Base-by-base conservation (phyloP, 139 green algal genomes). In the Chlorella sp. region DNA sequence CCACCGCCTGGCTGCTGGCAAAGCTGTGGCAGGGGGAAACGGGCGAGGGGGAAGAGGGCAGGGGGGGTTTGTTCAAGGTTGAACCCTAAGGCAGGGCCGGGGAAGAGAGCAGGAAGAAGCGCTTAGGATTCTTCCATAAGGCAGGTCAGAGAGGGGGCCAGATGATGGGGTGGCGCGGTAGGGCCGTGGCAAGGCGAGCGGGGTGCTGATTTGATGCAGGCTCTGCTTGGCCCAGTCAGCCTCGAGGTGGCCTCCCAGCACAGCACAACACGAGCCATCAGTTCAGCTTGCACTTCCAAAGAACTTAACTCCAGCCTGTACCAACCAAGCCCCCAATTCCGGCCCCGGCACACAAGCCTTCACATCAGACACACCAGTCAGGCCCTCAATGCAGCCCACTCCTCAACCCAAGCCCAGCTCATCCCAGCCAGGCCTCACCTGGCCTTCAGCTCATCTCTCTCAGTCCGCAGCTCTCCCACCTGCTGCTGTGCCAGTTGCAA, bases 371-470 rank as follows among this genome's bases (percentile, higher is more conserved):
- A n/a, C n/a, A n/a, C n/a, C n/a, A n/a, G n/a, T n/a, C n/a, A n/a
- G n/a, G n/a, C n/a, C n/a, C n/a, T 57, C 9, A 9, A 57, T 57
- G 48, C 48, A 5, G 48, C 48, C 48, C 9, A 57, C 64, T 30
- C 24, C 64, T 14, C n/a, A n/a, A n/a, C 64, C 64, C 64, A 28
- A 71, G 64, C 64, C 64, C 64, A 32, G 64, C 64, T 71, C 64
- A 32, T 14, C 64, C 19, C 21, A 71, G 11, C 30, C 71, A 1
- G 32, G 19, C 30, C 71, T 30, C 48, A 85, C 79, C 79, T 87
- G 36, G 60, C 22, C 37, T 87, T 87, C n/a, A 87, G 83, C 83
- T 79, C 61, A 7, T 60, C 61, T 26, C 83, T 16, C 83, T 87
- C 61, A 9, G 14, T 78, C 36, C 34, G 61, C 83, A 87, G 61